These are phyloP conservation scores for Secale cereale DNA, from an alignment of 176 grass and related monocot species.

Conservation along the genomic window DNA sequence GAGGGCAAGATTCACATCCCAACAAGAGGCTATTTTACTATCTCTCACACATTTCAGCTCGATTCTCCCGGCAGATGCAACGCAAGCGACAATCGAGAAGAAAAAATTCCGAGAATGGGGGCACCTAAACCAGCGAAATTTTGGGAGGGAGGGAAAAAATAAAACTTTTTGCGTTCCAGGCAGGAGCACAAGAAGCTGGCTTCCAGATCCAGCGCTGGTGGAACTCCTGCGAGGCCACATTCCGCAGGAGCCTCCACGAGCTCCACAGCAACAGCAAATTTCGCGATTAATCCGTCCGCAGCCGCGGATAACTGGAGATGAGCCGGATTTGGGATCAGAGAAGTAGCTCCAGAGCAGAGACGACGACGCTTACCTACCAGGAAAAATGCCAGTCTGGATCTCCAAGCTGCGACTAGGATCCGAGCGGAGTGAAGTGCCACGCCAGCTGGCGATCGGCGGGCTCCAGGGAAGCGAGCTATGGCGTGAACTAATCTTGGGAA, in stretches of 20 bases:
- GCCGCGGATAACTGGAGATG: background rate
- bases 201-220: conserved; percentile 32
- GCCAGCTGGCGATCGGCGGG: background rate
- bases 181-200: background rate
- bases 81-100: background rate
- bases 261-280: background rate
- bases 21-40: conserved; percentile 8
- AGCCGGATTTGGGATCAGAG: background rate
- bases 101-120: background rate
- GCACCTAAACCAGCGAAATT: conserved; percentile 10
- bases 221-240: conserved; percentile 30
- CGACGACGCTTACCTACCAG: conserved; percentile 33
- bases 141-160: too few species aligned
- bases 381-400: conserved; percentile 36
- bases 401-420: background rate
- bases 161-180: background rate
- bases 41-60: background rate
- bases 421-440: background rate
- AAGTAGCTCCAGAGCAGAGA: background rate
- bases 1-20: conserved; percentile 14
- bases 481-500: conserved; percentile 22
- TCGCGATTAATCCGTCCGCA: background rate
- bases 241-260: conserved; percentile 17
- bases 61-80: background rate
- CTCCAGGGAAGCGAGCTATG: background rate